Evolutionary conservation across 495 filamentous ascomycete species (phyloP).

Genomic region (Paragyromitra xinjiangensis): DNA sequence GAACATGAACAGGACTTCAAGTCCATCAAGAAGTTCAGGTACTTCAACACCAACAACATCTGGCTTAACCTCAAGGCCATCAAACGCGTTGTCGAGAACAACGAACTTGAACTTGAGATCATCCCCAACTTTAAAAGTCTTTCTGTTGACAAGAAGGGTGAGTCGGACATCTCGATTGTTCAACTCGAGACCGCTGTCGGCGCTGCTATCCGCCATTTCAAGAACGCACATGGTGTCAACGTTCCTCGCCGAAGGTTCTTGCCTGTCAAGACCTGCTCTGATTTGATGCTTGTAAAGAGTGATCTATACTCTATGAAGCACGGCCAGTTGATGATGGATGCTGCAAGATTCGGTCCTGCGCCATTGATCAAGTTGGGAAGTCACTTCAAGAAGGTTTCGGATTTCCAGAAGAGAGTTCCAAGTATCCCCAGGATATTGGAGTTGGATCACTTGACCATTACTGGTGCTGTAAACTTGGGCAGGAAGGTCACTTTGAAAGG

Average conservation of each 20-base stretch:
- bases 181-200: conserved; percentile 99
- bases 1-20: conserved; percentile 99
- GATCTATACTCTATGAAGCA: conserved; percentile 99
- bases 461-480: conserved; percentile 93
- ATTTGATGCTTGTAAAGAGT: conserved; percentile 99
- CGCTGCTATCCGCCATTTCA: conserved; percentile 98
- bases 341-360: conserved; percentile 95
- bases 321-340: conserved; percentile 95
- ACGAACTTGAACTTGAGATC: conserved; percentile 99
- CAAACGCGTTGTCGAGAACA: conserved; percentile 98
- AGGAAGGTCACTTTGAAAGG: conserved; percentile 95
- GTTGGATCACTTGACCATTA: conserved; percentile 97
- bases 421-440: conserved; percentile 98
- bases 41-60: conserved; percentile 99
- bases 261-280: conserved; percentile 99
- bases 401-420: conserved; percentile 97
- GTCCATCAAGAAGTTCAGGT: conserved; percentile 99
- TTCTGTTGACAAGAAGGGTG: conserved; percentile 98
- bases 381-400: conserved; percentile 99
- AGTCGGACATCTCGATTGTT: conserved; percentile 95
- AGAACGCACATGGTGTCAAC: conserved; percentile 98
- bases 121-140: conserved; percentile 99
- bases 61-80: conserved; percentile 98
- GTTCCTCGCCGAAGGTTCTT: conserved; percentile 97
- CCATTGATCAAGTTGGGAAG: conserved; percentile 98